Conservation (phyloP, 2,329 filamentous ascomycete species). For the Graphilbum ipis-grandicollis region DNA sequence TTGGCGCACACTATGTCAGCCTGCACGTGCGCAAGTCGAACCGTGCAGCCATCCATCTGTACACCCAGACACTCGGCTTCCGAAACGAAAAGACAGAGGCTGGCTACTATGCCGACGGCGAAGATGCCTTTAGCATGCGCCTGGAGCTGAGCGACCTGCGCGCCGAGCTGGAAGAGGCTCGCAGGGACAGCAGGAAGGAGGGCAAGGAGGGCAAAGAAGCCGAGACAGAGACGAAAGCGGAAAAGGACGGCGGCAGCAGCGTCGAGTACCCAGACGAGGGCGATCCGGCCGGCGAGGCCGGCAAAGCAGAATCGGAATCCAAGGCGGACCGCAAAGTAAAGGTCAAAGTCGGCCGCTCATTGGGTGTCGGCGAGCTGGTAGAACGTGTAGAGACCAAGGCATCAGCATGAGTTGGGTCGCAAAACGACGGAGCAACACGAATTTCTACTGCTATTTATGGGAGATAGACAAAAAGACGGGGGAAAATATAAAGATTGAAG, state of each 20-base stretch:
- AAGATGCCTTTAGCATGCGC: constrained; percentile 89
- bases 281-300: constrained; percentile 50
- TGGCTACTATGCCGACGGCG: constrained; percentile 94
- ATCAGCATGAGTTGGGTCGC: not conserved
- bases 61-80: constrained; percentile 84
- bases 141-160: constrained; percentile 57
- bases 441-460: too few species aligned
- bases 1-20: constrained; percentile 79
- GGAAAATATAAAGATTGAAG: too few species aligned
- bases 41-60: constrained; percentile 75
- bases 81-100: constrained; percentile 68
- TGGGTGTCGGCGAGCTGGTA: constrained; percentile 66
- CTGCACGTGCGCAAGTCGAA: constrained; percentile 94
- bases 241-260: not conserved
- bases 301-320: constrained; percentile 15
- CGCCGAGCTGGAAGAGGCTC: constrained; percentile 25
- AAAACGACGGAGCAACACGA: too few species aligned
- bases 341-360: constrained; percentile 64
- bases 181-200: constrained; percentile 13
- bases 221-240: not conserved
- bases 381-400: constrained; percentile 49
- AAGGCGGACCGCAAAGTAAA: constrained; percentile 50
- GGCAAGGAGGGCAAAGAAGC: constrained; percentile 7
- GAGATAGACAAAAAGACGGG: too few species aligned
- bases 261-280: constrained; percentile 40